phyloP scores from a whole-genome alignment of 1,139 yeast genomes.

The Kurtzmaniella quercitrusa region DNA sequence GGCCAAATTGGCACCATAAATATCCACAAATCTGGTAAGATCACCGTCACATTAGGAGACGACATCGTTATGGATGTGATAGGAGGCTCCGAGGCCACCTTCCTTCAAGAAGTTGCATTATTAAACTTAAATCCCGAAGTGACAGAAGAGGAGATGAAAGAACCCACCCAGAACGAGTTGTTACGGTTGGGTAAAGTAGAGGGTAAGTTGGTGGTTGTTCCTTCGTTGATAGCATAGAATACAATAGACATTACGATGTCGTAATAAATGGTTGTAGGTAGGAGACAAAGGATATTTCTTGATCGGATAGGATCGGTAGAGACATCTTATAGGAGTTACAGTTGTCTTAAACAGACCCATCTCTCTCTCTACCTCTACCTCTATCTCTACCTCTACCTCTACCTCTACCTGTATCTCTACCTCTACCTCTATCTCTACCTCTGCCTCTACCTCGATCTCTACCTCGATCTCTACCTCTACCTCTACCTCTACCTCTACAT shows the following conservation, averaged over 20 bases:
- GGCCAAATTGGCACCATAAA: slow-evolving; percentile 74
- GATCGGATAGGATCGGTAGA: no score
- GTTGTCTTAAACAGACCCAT: no score
- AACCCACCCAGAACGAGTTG: slow-evolving; percentile 37
- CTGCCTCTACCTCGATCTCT: no score
- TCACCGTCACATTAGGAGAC: slow-evolving; percentile 71
- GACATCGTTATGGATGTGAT: slow-evolving; percentile 61
- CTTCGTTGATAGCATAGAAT: slow-evolving; percentile 15
- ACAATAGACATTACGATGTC: neutral
- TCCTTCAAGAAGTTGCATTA: slow-evolving; percentile 72
- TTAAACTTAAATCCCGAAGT: slow-evolving; percentile 29
- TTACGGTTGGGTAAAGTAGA: slow-evolving; percentile 60
- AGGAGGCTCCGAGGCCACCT: slow-evolving; percentile 69
- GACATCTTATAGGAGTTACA: no score
- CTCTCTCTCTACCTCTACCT: no score
- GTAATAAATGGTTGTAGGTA: neutral
- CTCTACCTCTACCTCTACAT: no score
- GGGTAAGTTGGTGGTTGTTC: slow-evolving; percentile 54
- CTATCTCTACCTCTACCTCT: no score
- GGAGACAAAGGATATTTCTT: no score
- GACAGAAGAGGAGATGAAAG: slow-evolving; percentile 28
- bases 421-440: no score
- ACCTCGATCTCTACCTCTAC: no score
- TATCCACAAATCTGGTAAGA: slow-evolving; percentile 76
- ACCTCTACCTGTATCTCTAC: no score